phyloP scores from a whole-genome alignment of 345 rosid genomes.

The Syzygium aqueum region DNA sequence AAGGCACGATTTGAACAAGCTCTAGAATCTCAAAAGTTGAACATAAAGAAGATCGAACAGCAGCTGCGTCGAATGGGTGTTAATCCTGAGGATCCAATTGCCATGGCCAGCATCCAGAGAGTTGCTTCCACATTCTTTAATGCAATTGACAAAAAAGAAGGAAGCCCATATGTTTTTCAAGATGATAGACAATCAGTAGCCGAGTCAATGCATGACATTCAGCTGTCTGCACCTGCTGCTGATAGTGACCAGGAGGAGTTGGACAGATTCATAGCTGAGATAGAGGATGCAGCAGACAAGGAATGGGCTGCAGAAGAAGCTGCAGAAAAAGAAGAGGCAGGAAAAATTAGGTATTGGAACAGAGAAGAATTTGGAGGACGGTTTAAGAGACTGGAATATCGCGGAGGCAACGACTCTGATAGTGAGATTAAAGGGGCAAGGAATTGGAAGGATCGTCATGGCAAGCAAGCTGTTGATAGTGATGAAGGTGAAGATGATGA shows the following conservation, averaged over 20 bases:
- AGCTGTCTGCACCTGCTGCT: constrained; percentile 34
- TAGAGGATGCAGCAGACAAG: constrained; percentile 92
- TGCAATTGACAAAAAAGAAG: constrained; percentile 90
- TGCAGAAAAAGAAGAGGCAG: constrained; percentile 69
- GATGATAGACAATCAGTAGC: constrained; percentile 32
- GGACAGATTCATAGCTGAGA: constrained; percentile 81
- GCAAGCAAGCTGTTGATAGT: constrained; percentile 20
- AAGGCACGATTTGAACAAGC: constrained; percentile 99
- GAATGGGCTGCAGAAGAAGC: constrained; percentile 97
- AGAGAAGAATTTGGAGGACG: constrained; percentile 64
- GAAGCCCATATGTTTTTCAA: constrained; percentile 83
- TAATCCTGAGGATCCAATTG: constrained; percentile 97
- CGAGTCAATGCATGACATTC: constrained; percentile 12
- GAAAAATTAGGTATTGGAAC: constrained; percentile 75
- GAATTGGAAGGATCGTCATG: constrained; percentile 23
- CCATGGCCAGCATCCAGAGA: constrained; percentile 97
- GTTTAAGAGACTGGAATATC: constrained; percentile 32
- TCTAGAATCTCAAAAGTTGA: constrained; percentile 97
- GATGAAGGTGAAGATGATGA: constrained; percentile 23
- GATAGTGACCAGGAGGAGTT: constrained; percentile 98
- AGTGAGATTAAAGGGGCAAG: constrained; percentile 36
- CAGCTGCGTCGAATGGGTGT: constrained; percentile 76
- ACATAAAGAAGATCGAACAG: constrained; percentile 89
- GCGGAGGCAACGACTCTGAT: constrained; percentile 20
- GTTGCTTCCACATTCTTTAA: constrained; percentile 96